phyloP scores from a whole-genome alignment of 2,329 filamentous ascomycete genomes.

The Periglandula ipomoeae region DNA sequence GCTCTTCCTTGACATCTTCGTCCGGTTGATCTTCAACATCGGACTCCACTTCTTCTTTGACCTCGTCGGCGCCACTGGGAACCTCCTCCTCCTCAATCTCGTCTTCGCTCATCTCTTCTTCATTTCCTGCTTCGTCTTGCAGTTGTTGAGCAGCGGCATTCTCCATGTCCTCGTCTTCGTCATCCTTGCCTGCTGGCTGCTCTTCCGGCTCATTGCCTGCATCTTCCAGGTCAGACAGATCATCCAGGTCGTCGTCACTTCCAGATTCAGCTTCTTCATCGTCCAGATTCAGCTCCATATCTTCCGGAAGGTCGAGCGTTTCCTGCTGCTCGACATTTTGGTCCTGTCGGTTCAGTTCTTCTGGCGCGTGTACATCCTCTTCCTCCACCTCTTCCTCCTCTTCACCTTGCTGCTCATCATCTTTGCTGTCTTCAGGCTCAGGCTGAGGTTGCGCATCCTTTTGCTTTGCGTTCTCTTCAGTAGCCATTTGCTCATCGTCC shows the following conservation, averaged over 20 bases:
- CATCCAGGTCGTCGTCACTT: slow-evolving; percentile 49
- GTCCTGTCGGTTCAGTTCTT: slow-evolving; percentile 53
- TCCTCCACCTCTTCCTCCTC: slow-evolving; percentile 53
- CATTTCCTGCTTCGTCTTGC: slow-evolving; percentile 37
- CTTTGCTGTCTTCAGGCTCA: slow-evolving; percentile 36
- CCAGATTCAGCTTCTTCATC: slow-evolving; percentile 50
- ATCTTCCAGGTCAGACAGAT: slow-evolving; percentile 46
- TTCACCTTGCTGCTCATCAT: slow-evolving; percentile 24
- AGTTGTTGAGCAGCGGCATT: slow-evolving; percentile 29
- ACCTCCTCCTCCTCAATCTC: slow-evolving; percentile 43
- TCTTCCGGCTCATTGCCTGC: slow-evolving; percentile 28
- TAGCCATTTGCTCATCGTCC: slow-evolving; percentile 50
- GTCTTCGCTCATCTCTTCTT: slow-evolving; percentile 29
- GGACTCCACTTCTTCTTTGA: slow-evolving; percentile 34
- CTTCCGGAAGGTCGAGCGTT: slow-evolving; percentile 74
- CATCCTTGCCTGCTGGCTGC: slow-evolving; percentile 22
- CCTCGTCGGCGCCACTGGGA: slow-evolving; percentile 36
- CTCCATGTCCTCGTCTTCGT: slow-evolving; percentile 26
- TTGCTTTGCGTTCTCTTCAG: slow-evolving; percentile 49
- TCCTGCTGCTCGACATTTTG: slow-evolving; percentile 76
- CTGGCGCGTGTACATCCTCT: slow-evolving; percentile 45
- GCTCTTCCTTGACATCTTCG: slow-evolving; percentile 22
- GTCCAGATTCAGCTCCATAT: slow-evolving; percentile 77
- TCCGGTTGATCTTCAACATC: slow-evolving; percentile 18
- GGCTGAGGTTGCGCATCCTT: slow-evolving; percentile 28